Evolutionary conservation across 495 filamentous ascomycete species (phyloP), one percentile per base, ranked within the genome.

Genomic region (Aspergillus baeticus): DNA sequence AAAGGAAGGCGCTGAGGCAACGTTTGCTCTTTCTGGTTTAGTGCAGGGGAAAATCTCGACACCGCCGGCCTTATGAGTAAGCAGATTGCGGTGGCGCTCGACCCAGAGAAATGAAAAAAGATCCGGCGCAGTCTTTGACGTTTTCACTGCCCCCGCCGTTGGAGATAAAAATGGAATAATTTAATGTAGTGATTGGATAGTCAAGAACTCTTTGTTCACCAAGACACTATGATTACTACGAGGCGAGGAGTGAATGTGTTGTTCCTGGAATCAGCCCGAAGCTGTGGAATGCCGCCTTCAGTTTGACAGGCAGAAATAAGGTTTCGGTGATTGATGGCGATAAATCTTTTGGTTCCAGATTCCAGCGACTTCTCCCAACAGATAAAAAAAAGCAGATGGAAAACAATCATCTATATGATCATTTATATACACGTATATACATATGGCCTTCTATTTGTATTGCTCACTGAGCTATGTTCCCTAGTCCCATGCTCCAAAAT

Each of bases 401-500:
- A 36, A 49, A 49, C 46, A 49, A 36, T 10, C 15, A 14, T 37
- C 31, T 2, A 7, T 18, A 13, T 14, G 10, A 2, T 10, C 20
- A 7, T 21, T 38, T 15, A 23, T 23, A 17, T 21, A 26, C 23
- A 37, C 47, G 14, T 29, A 29, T 29, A 8, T 29, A 29, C 26
- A 29, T 3, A 29, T 4, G 26, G 26, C 26, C 26, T 29, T 29
- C 3, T 29, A 29, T 29, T n/a, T n/a, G 26, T 29, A 29, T 3
- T 29, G 26, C 14, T 37, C 10, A 41, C 13, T 10, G 3, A 5
- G 20, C n/a, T 23, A 17, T n/a, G 36, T 35, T 34, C 1, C 70
- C 73, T 39, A 81, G 38, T 10, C 89, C 86, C 85, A 95, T 94
- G 48, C 91, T 84, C 91, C 91, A 95, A 71, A 96, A 95, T 1